Conservation (phyloP, 345 rosid species). For the Atalantia buxifolia region DNA sequence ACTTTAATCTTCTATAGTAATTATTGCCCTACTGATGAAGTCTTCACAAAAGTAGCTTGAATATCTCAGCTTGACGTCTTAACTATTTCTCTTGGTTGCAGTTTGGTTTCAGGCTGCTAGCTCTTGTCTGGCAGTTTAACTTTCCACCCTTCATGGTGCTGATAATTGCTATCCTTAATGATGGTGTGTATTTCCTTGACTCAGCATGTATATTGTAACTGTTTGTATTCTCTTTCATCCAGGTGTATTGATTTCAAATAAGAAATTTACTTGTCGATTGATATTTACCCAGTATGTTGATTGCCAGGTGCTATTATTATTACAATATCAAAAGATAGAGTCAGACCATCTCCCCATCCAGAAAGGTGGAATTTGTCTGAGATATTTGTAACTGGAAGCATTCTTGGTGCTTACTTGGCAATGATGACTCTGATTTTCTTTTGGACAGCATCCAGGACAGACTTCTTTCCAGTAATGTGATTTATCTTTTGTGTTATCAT, state of each 20-base stretch:
- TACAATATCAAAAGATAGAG: slow-evolving; percentile 63
- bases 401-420: slow-evolving; percentile 59
- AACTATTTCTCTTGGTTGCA: slow-evolving; percentile 14
- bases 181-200: slow-evolving; percentile 32
- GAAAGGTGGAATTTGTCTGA: slow-evolving; percentile 61
- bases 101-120: slow-evolving; percentile 65
- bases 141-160: slow-evolving; percentile 71
- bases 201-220: too few species aligned
- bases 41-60: slow-evolving; percentile 5
- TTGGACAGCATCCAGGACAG: slow-evolving; percentile 54
- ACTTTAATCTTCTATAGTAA: not conserved
- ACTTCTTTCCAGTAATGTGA: slow-evolving; percentile 51
- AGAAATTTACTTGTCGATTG: not conserved
- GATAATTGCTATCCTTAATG: slow-evolving; percentile 57
- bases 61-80: not conserved
- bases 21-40: not conserved
- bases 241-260: too few species aligned
- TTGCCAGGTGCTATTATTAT: slow-evolving; percentile 44
- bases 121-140: slow-evolving; percentile 62
- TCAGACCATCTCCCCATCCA: slow-evolving; percentile 58
- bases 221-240: too few species aligned
- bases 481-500: not conserved
- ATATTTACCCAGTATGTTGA: not conserved
- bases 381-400: slow-evolving; percentile 48
- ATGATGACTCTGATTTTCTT: slow-evolving; percentile 67